Conservation (phyloP, 148 eudicot genomes). For the Selenicereus undatus region DNA sequence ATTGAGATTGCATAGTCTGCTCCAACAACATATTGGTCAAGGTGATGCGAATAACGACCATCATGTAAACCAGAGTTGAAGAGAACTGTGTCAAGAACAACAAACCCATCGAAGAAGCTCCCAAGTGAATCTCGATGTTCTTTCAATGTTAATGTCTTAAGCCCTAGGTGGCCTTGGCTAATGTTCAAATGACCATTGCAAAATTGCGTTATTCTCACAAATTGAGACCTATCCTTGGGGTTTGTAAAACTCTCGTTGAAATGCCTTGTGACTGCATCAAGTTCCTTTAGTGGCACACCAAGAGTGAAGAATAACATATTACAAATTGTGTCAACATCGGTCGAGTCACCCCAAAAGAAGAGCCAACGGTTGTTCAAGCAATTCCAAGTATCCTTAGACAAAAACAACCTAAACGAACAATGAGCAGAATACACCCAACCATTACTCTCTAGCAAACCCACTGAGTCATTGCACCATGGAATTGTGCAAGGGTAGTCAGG, state of each 20-base stretch:
- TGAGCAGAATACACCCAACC: constrained; percentile 95
- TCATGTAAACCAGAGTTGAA: constrained; percentile 87
- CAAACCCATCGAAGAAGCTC: constrained; percentile 46
- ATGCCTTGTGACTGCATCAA: constrained; percentile 39
- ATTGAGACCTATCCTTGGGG: constrained; percentile 47
- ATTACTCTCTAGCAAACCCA: constrained; percentile 82
- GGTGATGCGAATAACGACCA: constrained; percentile 58
- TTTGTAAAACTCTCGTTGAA: constrained; percentile 70
- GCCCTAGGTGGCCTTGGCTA: constrained; percentile 48
- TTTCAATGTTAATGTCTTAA: constrained; percentile 51
- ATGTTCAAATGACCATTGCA: constrained; percentile 77
- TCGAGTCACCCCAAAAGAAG: constrained; percentile 96
- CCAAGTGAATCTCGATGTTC: constrained; percentile 44
- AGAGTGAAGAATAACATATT: constrained; percentile 70
- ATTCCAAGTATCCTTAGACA: constrained; percentile 52
- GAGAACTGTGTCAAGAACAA: constrained; percentile 61
- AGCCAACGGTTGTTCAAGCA: constrained; percentile 69
- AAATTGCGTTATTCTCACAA: constrained; percentile 63
- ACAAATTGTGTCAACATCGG: constrained; percentile 75
- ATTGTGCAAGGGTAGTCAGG: constrained; percentile 46
- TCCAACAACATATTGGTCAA: constrained; percentile 44
- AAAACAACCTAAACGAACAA: constrained; percentile 62
- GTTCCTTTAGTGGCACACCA: constrained; percentile 29
- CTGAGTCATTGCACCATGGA: constrained; percentile 78
- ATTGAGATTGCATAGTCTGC: constrained; percentile 65